These are phyloP conservation scores for Colletotrichum eleusines DNA, from an alignment of 2,329 filamentous ascomycete genomes.

Conservation along the genomic window DNA sequence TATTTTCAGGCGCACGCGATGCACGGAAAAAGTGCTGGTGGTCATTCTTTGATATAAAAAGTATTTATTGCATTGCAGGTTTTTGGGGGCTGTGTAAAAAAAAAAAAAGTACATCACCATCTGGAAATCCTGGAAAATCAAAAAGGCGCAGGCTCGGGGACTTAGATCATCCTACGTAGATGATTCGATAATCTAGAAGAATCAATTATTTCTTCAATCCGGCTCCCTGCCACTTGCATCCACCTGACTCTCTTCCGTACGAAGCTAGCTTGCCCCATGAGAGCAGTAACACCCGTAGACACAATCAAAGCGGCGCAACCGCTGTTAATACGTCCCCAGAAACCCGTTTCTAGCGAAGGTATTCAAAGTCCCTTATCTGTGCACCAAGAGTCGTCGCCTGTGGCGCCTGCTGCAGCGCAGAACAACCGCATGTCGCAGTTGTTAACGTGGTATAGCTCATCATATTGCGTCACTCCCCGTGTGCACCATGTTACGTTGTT, in stretches of 20 bases:
- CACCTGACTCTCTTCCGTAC: constrained; percentile 55
- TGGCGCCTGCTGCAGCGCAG: no score
- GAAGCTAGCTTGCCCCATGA: constrained; percentile 57
- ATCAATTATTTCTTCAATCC: background rate
- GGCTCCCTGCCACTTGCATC: constrained; percentile 41
- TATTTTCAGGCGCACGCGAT: constrained; percentile 16
- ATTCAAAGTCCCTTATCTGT: no score
- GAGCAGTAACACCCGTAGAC: constrained; percentile 72
- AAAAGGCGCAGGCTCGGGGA: constrained; percentile 15
- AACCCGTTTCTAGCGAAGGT: background rate
- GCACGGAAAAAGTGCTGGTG: constrained; percentile 2
- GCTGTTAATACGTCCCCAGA: constrained; percentile 57
- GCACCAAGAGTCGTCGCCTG: no score
- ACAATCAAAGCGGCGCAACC: constrained; percentile 66
- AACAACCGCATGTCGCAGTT: no score
- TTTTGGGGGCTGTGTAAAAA: background rate
- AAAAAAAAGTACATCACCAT: constrained; percentile 6
- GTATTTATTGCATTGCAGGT: constrained; percentile 25
- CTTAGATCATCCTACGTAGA: constrained; percentile 22
- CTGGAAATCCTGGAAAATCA: constrained; percentile 21
- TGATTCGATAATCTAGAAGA: constrained; percentile 19
- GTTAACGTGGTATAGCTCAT: no score
- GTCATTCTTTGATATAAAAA: constrained; percentile 6
- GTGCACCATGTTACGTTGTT: no score
- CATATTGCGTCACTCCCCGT: no score